phyloP scores from a whole-genome alignment of 78 protist species.

The Cavenderia fasciculata region DNA sequence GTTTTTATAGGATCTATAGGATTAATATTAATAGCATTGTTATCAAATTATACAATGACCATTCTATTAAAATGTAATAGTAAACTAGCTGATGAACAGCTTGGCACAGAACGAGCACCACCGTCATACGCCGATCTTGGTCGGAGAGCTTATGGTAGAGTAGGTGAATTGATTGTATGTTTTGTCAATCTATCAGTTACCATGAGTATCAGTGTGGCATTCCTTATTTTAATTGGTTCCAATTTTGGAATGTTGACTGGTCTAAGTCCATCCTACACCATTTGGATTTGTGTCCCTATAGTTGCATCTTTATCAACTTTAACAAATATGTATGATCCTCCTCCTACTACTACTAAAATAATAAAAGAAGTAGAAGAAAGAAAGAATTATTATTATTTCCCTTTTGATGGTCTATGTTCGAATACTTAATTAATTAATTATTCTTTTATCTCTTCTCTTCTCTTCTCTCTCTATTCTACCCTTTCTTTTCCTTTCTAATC shows the following conservation, averaged over 20 bases:
- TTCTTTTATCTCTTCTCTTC: no score
- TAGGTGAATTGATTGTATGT: slow-evolving; percentile 56
- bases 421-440: not conserved
- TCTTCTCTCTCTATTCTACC: no score
- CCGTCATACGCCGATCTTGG: slow-evolving; percentile 46
- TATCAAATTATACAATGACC: slow-evolving; percentile 67
- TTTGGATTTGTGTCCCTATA: slow-evolving; percentile 36
- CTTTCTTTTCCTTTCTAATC: not conserved
- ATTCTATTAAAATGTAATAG: slow-evolving; percentile 25
- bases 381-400: not conserved
- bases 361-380: no score
- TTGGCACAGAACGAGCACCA: slow-evolving; percentile 20
- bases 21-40: slow-evolving; percentile 24
- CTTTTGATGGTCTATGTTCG: no score
- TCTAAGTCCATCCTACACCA: not conserved
- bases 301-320: slow-evolving; percentile 9
- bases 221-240: slow-evolving; percentile 29
- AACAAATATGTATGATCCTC: slow-evolving; percentile 41
- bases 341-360: not conserved
- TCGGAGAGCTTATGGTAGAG: slow-evolving; percentile 27
- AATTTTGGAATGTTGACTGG: slow-evolving; percentile 7
- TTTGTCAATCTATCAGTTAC: slow-evolving; percentile 43
- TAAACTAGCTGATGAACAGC: not conserved
- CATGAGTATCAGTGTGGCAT: slow-evolving; percentile 41
- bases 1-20: slow-evolving; percentile 58